phyloP scores from a whole-genome alignment of 2,329 filamentous ascomycete species.

The Chaetomiaceae sp. region DNA sequence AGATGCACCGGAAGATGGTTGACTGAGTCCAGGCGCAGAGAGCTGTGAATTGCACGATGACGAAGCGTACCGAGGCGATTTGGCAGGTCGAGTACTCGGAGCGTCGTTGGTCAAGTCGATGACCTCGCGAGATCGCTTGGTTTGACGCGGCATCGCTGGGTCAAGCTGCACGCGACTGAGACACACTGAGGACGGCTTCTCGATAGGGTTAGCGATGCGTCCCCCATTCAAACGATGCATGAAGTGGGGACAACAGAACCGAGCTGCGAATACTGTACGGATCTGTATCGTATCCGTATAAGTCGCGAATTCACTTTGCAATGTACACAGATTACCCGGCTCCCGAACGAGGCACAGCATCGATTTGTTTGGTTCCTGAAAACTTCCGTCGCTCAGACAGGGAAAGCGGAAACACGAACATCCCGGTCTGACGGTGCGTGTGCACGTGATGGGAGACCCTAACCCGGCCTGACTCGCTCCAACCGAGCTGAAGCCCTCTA shows the following conservation, averaged over 20 bases:
- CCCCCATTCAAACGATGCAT: no score
- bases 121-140: constrained; percentile 37
- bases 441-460: background rate
- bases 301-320: no score
- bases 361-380: no score
- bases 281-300: no score
- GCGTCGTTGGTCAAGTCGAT: constrained; percentile 41
- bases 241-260: no score
- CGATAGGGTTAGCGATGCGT: no score
- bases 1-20: background rate
- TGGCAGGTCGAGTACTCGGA: constrained; percentile 27
- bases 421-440: background rate
- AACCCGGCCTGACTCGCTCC: no score
- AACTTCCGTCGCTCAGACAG: background rate
- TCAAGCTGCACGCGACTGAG: background rate
- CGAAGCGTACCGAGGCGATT: constrained; percentile 14
- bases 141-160: constrained; percentile 13
- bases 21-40: constrained; percentile 6
- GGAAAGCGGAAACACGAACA: background rate
- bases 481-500: no score
- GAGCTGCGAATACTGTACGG: no score
- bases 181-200: no score
- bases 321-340: no score
- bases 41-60: constrained; percentile 5
- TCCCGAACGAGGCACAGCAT: no score